Evolutionary conservation across 768 basidiomycete species (phyloP), one percentile per base, ranked within the genome.

Genomic region (Cystobasidium ongulense): DNA sequence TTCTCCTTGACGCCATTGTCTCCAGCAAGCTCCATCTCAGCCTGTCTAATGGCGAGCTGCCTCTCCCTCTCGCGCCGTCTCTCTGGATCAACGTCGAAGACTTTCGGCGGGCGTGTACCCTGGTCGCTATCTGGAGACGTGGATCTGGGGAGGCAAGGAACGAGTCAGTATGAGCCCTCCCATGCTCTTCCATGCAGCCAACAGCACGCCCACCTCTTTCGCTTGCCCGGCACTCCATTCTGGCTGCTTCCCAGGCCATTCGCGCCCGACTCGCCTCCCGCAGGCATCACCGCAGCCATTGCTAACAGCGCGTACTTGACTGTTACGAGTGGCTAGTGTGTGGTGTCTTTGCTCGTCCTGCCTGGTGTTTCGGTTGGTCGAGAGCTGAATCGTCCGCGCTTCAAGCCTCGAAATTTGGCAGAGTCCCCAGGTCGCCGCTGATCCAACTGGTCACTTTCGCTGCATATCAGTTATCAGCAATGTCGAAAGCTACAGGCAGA

Each of bases 41-140:
- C 88, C 54, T 87, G 83, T 64, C 87, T 85, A 31, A 88, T 86
- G 0, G 90, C 88, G 39, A 90, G 85, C 80, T 91, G 89, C 54
- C 87, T 85, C 80, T 93, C 90, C 54, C 92, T 87, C 78, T 92
- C 87, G 0, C 87, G 86, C 29, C 86, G 84, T 39, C 91, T 87
- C 8, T 86, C 83, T 17, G 90, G 91, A 80, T 93, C 91, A 21
- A 86, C 87, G 80, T 93, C 92, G 29, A 80, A 81, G 17, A 91
- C 86, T 78, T 43, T 29, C 11, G 73, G 46, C 35, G 50, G 46
- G 17, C 36, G 50, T 43, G 46, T 11, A 52, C 21, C 46, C 33
- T 54, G 54, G 25, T 35, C 33, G 5, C 25, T 27, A 54, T 50
- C 68, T 31, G 71, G 41, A 2, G 59, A 63, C 35, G 39, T 39